Evolutionary conservation across 2,329 filamentous ascomycete genomes (phyloP), one percentile per base, ranked within the genome.

Genomic region (Epichloe scottii): DNA sequence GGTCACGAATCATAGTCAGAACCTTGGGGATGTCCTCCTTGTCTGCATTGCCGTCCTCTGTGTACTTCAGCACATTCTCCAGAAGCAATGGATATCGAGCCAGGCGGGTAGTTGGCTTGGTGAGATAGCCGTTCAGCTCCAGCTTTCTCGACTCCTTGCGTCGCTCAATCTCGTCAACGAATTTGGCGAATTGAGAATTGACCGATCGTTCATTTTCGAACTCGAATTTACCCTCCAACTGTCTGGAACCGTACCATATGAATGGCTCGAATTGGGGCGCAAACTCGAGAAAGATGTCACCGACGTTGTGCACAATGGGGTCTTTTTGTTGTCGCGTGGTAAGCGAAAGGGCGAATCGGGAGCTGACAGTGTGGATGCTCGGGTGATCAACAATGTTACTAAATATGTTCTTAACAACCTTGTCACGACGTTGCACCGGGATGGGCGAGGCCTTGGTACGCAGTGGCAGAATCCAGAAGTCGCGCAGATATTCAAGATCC

Each of bases 381-480:
- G 81, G 81, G 48, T 76, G 72, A 60, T 98, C 93, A 64, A 95
- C 82, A 59, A 93, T 91, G 65, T 98, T 97, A 59, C 86, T 89
- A 68, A 98, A 98, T 40, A 98, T 95, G 1, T 85, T 94, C 59
- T 87, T 83, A 52, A 98, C 91, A 56, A 95, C 94, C 62, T 86
- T 87, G 58, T 96, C 91, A 54, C 89, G 82, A 53, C 88, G 82
- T 54, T 88, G 82, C 57, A 93, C 82, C 5, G 93, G 91, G 56
- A 98, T 94, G 0, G 90, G 91, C 4, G 91, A 96, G 15, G 78
- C 77, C 55, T 85, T 83, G 30, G 85, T 87, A 47, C 89, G 82
- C 52, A 98, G 71, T 10, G 93, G 93, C 58, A 93, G 79, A 71
- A 98, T 95, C 93, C 93, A 98, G 74, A 97, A 98, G 71, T 98